phyloP scores from a whole-genome alignment of 352 stramenopile genomes.

The Sclerospora graminicola region DNA sequence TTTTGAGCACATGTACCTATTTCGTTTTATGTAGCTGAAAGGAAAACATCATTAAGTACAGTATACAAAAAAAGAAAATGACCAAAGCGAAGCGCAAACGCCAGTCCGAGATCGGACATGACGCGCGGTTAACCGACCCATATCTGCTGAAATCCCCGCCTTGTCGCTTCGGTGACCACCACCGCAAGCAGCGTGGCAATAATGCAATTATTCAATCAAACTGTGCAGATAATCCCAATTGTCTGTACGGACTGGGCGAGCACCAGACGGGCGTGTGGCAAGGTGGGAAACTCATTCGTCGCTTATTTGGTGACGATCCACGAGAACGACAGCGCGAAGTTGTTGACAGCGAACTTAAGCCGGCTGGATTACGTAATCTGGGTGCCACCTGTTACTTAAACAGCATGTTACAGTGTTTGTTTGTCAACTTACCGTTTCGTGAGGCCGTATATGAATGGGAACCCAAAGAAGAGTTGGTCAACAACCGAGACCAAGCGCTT shows the following conservation, averaged over 20 bases:
- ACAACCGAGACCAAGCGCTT: conserved; percentile 36
- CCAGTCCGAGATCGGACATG: conserved; percentile 13
- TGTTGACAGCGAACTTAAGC: conserved; percentile 4
- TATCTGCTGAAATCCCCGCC: conserved; percentile 35
- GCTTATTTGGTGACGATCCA: conserved; percentile 57
- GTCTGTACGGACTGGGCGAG: conserved; percentile 77
- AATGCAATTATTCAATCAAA: conserved; percentile 30
- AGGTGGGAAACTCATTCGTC: conserved; percentile 33
- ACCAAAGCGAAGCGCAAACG: conserved; percentile 42
- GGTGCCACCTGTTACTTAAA: conserved; percentile 85
- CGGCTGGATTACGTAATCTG: conserved; percentile 72
- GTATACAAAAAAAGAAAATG: conserved; percentile 6
- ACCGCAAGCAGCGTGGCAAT: conserved; percentile 45
- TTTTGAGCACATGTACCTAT: too few relatives aligned
- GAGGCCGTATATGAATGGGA: conserved; percentile 72
- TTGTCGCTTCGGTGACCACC: conserved; percentile 51
- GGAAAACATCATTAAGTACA: too few relatives aligned
- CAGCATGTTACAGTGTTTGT: conserved; percentile 82
- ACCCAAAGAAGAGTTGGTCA: conserved; percentile 41
- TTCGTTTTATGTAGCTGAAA: too few relatives aligned
- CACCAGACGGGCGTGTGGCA: conserved; percentile 67
- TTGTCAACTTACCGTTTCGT: conserved; percentile 62
- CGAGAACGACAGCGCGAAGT: conserved; percentile 29
- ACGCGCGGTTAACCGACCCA: conserved; percentile 40
- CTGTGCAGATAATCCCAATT: conserved; percentile 80